Evolutionary conservation across 352 stramenopile species (phyloP).

Genomic region (Peronosclerospora sorghi): DNA sequence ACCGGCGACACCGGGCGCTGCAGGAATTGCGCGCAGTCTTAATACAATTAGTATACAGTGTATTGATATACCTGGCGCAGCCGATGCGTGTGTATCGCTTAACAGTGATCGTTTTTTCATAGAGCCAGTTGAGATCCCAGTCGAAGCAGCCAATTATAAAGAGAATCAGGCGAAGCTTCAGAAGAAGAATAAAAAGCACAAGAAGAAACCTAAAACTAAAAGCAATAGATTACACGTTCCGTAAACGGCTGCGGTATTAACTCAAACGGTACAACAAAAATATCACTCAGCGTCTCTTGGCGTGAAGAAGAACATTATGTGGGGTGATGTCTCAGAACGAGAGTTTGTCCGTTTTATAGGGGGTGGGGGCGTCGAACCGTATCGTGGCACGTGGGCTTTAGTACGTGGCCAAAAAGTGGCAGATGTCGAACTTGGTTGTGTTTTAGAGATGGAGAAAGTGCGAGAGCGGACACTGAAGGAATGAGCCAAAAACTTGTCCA

Average conservation of each 20-base stretch:
- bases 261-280: constrained; percentile 25
- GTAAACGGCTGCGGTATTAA: constrained; percentile 10
- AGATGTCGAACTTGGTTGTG: constrained; percentile 58
- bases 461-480: constrained; percentile 37
- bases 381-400: constrained; percentile 74
- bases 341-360: constrained; percentile 76
- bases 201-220: constrained; percentile 53
- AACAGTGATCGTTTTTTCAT: constrained; percentile 37
- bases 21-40: too few species aligned
- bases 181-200: constrained; percentile 71
- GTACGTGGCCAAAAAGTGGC: constrained; percentile 47
- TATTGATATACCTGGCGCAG: constrained; percentile 18
- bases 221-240: constrained; percentile 59
- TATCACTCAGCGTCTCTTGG: constrained; percentile 53
- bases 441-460: constrained; percentile 52
- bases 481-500: constrained; percentile 49
- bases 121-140: constrained; percentile 30
- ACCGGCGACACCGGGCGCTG: too few species aligned
- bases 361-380: constrained; percentile 58
- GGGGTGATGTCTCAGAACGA: constrained; percentile 51
- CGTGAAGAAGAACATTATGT: constrained; percentile 61
- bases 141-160: constrained; percentile 6
- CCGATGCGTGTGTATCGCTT: constrained; percentile 7
- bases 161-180: constrained; percentile 14
- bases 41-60: too few species aligned